Base-by-base conservation (phyloP, 768 basidiomycete genomes). In the Suillus variegatus region DNA sequence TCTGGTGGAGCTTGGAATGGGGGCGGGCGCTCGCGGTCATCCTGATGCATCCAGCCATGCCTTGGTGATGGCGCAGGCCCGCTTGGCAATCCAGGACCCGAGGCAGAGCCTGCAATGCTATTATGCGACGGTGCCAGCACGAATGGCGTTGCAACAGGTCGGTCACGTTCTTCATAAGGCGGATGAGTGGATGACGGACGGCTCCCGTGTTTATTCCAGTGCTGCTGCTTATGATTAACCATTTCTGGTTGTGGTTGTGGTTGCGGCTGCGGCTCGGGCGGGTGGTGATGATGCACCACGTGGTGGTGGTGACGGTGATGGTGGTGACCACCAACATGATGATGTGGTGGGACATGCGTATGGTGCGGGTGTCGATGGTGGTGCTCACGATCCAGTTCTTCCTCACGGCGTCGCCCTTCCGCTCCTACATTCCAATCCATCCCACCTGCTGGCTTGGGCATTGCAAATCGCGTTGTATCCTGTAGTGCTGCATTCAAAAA, bases 121-220 rank as follows among this genome's bases (percentile, higher is more conserved):
- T 76, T 75, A 61, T 84, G 81, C 38, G 82, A 80, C 6, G 85
- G 81, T 8, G 77, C 79, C 75, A 87, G 82, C 9, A 81, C 83
- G 68, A 87, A 88, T 3, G 86, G 83, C 47, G 82, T 84, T 7
- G 85, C 80, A 55, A 83, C 73, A 2, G 84, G 84, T 64, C 87
- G 79, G 62, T 88, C 87, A 44, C 81, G 79, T 18, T 84, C 84
- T 51, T 84, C 83, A 60, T 82, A 68, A n/a, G 72, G 72, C 63
- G 78, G 74, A 36, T 79, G 79, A 28, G 78, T 77, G 28, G 82
- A 80, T 16, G 82, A 71, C n/a, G 75, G 82, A 28, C 78, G 71
- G 71, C 71, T 79, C 68, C 65, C 71, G n/a, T 76, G 75, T 66
- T 75, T 67, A 63, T 76, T 75, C 40, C 75, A 73, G 67, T 62